These are phyloP conservation scores for Plasmopara muralis DNA, from an alignment of 352 stramenopile species.

Conservation along the genomic window DNA sequence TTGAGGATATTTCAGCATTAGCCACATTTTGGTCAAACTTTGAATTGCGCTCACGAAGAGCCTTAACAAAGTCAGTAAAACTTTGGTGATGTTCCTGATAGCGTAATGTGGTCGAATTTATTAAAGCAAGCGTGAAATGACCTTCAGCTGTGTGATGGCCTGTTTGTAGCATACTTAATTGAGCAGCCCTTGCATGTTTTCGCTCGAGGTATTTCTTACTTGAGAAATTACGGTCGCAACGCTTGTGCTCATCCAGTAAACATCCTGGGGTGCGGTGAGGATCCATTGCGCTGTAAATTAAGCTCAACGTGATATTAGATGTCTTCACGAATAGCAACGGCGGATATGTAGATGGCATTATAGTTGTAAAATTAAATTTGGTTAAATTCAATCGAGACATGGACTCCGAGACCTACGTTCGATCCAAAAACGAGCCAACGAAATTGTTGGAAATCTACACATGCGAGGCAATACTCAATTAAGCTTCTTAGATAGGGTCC, in stretches of 20 bases:
- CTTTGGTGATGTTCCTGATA: background rate
- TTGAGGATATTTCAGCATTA: background rate
- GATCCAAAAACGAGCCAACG: background rate
- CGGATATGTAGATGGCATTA: background rate
- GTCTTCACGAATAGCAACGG: background rate
- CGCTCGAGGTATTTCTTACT: constrained; percentile 3
- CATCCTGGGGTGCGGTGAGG: constrained; percentile 1
- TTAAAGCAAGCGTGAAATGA: background rate
- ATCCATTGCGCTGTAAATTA: constrained; percentile 1
- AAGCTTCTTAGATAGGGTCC: background rate
- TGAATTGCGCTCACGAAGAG: background rate
- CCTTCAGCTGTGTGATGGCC: background rate
- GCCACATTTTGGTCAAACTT: constrained; percentile 14
- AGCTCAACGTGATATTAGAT: background rate
- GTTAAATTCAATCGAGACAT: background rate
- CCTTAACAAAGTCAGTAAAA: background rate
- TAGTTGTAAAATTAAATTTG: background rate
- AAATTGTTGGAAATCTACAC: background rate
- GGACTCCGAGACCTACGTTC: background rate
- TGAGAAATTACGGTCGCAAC: constrained; percentile 2
- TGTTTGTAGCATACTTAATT: background rate
- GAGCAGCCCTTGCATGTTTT: constrained; percentile 1
- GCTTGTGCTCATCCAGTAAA: constrained; percentile 8
- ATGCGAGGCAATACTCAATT: background rate
- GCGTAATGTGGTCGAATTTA: background rate